A percentile compares a stretch with the other conserved stretches of the same genome.
phyloP scores from a whole-genome alignment of 2,329 filamentous ascomycete genomes.

The Claviceps sp. region DNA sequence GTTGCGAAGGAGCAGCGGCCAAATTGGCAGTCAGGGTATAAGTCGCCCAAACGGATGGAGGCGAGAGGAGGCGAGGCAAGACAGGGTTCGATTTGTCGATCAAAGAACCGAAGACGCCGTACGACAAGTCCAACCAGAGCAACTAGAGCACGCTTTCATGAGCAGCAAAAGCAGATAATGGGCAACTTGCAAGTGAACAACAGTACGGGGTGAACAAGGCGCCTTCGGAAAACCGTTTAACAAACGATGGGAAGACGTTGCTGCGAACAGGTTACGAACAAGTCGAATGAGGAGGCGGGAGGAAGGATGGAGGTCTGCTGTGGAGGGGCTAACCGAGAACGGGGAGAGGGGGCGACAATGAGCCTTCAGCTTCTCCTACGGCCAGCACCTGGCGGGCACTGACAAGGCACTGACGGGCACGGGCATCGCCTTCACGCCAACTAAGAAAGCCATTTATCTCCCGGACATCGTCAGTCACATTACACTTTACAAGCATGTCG shows the following conservation, averaged over 20 bases:
- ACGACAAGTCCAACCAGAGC: too few relatives aligned
- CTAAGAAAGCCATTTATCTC: not conserved
- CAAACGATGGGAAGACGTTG: not conserved
- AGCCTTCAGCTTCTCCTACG: not conserved
- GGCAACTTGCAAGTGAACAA: not conserved
- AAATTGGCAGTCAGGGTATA: not conserved
- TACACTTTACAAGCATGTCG: too few relatives aligned
- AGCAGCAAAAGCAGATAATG: not conserved
- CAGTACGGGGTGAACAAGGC: not conserved
- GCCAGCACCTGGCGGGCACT: not conserved
- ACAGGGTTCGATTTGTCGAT: not conserved
- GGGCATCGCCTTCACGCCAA: not conserved
- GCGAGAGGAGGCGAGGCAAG: not conserved
- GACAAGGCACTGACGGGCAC: not conserved
- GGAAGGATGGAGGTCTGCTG: not conserved
- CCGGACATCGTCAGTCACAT: too few relatives aligned
- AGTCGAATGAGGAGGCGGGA: not conserved
- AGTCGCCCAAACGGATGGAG: not conserved
- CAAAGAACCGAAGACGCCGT: not conserved
- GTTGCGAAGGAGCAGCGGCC: conserved; percentile 3
- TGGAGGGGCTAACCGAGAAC: not conserved
- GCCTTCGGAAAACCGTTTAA: not conserved
- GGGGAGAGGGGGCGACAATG: not conserved
- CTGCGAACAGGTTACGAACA: not conserved
- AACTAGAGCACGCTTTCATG: not conserved